Base-by-base conservation (phyloP, 225 moss, liverwort and hornwort genomes). In the Physcomitrium patens region DNA sequence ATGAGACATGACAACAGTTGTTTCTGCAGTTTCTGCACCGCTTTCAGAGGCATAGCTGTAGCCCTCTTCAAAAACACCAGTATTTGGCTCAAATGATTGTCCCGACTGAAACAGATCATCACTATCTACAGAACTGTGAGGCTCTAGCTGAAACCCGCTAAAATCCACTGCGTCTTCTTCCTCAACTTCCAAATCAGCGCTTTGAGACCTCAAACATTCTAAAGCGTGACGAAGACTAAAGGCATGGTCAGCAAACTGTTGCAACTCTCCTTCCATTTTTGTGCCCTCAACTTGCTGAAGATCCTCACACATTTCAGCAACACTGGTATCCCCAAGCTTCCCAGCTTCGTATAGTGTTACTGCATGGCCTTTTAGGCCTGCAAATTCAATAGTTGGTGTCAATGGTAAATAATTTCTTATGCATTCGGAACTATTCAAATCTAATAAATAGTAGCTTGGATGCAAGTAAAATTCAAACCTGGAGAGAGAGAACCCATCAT, bases 401-500 rank as follows among this genome's bases (percentile, higher is more conserved):
- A 80, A 37, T 37, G 2, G 31, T 37, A 37, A 37, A 37, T 37
- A 37, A 4, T 37, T 61, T 46, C 61, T 51, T 43, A 41, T 31
- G 8, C 26, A 60, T 31, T 64, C 55, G 15, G 10, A 63, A 42
- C n/a, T 47, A 24, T 12, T 14, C 26, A 23, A 23, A 22, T 46
- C 66, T 37, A 62, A 58, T 24, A 18, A 41, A 52, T 24, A 75
- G 41, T 50, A 72, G 58, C 16, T 44, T 70, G n/a, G 12, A 80
- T 54, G 47, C 64, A 71, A 76, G 68, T 65, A 53, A 65, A 59
- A 58, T 54, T 71, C 72, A 31, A 68, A 99, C 97, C 97, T 91
- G 91, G 90, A 58, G 99, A 99, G 66, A 99, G 82, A 72, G 99
- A 99, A 51, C 99, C 99, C 94, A 99, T 99, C 99, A 99, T 99